phyloP scores from a whole-genome alignment of 345 rosid species.

The Eucalyptus erythrocorys region DNA sequence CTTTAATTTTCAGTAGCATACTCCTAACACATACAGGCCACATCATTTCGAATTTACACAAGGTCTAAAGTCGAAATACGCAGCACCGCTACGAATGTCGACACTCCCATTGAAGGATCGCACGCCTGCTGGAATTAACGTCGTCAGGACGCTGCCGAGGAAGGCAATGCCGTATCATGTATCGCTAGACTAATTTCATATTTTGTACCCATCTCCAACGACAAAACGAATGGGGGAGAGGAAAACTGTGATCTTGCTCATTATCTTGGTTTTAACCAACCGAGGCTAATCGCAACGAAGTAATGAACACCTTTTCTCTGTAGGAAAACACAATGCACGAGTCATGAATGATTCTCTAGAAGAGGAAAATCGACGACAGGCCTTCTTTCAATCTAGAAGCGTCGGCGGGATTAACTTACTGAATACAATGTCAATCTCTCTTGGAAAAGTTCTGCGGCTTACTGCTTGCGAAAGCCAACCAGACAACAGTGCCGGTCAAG shows the following conservation, averaged over 20 bases:
- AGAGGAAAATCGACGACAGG: not conserved
- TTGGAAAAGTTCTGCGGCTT: slow-evolving; percentile 65
- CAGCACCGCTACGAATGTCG: not conserved
- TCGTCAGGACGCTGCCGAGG: not conserved
- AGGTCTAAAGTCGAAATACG: not conserved
- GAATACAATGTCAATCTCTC: slow-evolving; percentile 8
- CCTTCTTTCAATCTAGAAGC: not conserved
- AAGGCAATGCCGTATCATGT: not conserved
- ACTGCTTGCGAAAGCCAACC: slow-evolving; percentile 87
- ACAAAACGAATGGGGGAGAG: not conserved
- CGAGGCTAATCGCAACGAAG: not conserved
- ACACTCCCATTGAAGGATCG: not conserved
- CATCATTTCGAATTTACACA: not conserved
- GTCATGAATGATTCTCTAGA: not conserved
- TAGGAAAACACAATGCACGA: not conserved
- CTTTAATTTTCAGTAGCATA: not conserved
- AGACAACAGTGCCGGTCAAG: slow-evolving; percentile 76
- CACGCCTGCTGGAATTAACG: not conserved
- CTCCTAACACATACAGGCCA: not conserved
- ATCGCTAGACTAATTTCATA: not conserved
- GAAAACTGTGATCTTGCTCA: not conserved
- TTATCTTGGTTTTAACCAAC: not conserved
- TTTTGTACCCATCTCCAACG: not conserved
- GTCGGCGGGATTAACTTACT: not conserved
- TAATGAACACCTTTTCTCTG: not conserved